Evolutionary conservation across 2,329 filamentous ascomycete genomes (phyloP), one percentile per base, ranked within the genome.

Genomic region (Gaeumannomyces sp.): DNA sequence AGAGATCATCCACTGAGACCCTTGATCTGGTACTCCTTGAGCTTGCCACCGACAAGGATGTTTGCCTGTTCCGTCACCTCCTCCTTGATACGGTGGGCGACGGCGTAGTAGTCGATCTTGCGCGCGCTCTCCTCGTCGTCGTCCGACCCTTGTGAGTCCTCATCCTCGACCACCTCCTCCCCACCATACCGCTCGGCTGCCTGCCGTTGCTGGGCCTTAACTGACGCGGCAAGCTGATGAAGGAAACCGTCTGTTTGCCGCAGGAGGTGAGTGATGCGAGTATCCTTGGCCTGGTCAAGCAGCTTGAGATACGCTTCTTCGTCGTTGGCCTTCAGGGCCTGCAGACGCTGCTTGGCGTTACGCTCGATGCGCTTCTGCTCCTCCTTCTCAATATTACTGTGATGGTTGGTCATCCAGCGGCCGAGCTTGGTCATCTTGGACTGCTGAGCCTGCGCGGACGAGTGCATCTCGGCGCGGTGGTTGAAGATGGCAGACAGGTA

Each of bases 1-100:
- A 19, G 95, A 99, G 67, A 99, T 89, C 95, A 99, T 99, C 95
- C 95, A 99, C 77, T 99, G 94, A 99, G 81, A 84, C 95, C 95
- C 87, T 97, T 98, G 78, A 99, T 71, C 79, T 99, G 95, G 78
- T 99, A 99, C 76, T 99, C 95, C 77, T 99, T 99, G 70, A 99
- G 83, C 14, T 83, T 91, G 73, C 95, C 95, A 74, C 95, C 95
- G 68, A 98, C 92, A 67, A 99, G 84, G 59, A 96, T 96, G 64
- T 79, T 78, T 8, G 95, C 92, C 74, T 99, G 95, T 67, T 83
- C 82, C 1, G 85, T 90, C 71, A 99, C 89, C 69, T 96, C 92
- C 80, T 99, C 95, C 76, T 95, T 93, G 79, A 97, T 86, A 69
- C 92, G 91, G 83, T 99, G 95, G 65, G 95, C 95, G 70, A 99